Base-by-base conservation (phyloP, 306 rosid genomes). In the Herpetospermum pedunculosum region DNA sequence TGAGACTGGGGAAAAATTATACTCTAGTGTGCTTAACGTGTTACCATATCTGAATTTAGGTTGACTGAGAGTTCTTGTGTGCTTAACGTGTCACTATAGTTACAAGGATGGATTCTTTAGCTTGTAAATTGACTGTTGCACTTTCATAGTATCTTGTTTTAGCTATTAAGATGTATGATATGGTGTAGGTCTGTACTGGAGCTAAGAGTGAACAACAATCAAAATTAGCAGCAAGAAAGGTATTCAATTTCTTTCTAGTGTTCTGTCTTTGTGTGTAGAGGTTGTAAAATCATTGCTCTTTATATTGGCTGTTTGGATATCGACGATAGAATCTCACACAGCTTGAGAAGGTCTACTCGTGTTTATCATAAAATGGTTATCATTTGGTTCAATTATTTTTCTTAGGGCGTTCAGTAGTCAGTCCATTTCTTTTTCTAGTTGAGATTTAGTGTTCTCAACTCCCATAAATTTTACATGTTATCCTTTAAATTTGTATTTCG, bases 171-270 rank as follows among this genome's bases (percentile, higher is more conserved):
- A 19, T 49, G 32, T 43, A 14, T 69, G 29, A 38, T 75, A 73
- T 74, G 78, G 46, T 76, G 55, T 85, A 94, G 97, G 98, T 94
- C 73, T 94, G 98, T 78, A 91, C 96, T 21, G 97, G 98, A 75
- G 98, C 98, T 19, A 94, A 91, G 86, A 91, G 98, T 76, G 98
- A 94, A 82, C 78, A 78, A 2, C 97, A 91, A 77, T 94, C 98
- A 1, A 91, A 88, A 85, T 81, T 94, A 82, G 98, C 98, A 4
- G 97, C 98, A 74, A 87, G 98, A 64, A 94, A 94, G 97, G 97
- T 94, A 79, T 35, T 73, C 29, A 19, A 8, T 25, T 70, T 41
- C 44, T 55, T 64, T 67, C 43, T 25, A 19, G 49, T 79, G 40
- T 47, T 38, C 30, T 50, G 38, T 54, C 29, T 23, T 52, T 19